Base-by-base conservation (phyloP, 441 rosid genomes). In the Corymbia citriodora region DNA sequence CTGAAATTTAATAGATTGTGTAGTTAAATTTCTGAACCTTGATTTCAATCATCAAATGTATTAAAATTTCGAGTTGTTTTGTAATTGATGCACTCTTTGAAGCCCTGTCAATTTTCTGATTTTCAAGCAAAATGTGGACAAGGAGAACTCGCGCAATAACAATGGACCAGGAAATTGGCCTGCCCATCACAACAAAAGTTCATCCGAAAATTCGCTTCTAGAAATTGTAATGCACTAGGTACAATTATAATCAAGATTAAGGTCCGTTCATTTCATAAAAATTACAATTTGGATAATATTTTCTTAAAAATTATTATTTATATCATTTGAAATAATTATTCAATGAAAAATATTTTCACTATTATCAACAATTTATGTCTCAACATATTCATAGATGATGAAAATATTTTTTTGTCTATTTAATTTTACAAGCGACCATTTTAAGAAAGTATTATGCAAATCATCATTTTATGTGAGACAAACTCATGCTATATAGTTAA, bases 331-430 rank as follows among this genome's bases (percentile, higher is more conserved):
- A 55, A 55, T 55, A 55, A 19, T 8, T 55, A 19, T 19, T 21
- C 0, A 21, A 57, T 9, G 23, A 59, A 23, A 57, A 57, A 57
- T 57, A 57, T 23, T 57, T 55, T 23, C 7, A 0, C 25, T 14
- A 11, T 11, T 61, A 27, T 25, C 12, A 25, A 61, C 25, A 61
- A 61, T 27, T 12, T 10, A 27, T 10, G 27, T 61, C 8, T 27
- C 25, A 61, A 61, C 25, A 11, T 61, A 23, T 59, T 59, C 3
- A 1, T 23, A 12, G 0, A 59, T 3, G 0, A 23, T 0, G 10
- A 55, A 55, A 21, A 55, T 18, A 3, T 57, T 57, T 0, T 8
- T 57, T 57, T 0, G 0, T 57, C 2, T 25, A 25, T 59, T 5
- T 59, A 25, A 10, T 25, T 59, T 25, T 59, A 59, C 23, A 59